Conservation (phyloP, 192 early-diverging fungal species). For the Backusella morwellensis region DNA sequence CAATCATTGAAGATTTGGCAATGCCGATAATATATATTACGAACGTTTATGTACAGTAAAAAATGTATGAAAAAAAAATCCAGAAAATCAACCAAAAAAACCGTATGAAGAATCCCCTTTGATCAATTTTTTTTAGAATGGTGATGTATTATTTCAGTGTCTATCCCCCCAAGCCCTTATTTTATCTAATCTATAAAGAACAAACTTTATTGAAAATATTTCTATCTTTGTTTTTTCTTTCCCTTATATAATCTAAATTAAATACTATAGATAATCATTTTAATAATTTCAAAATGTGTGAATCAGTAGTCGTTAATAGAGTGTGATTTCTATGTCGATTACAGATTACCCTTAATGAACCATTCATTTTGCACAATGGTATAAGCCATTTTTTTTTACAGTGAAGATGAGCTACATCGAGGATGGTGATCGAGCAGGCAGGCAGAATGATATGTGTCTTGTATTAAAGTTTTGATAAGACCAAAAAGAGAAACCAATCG, state of each 20-base stretch:
- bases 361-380: not conserved
- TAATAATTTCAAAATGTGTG: not conserved
- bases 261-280: not conserved
- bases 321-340: not conserved
- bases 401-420: not conserved
- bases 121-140: not conserved
- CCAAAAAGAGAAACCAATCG: not conserved
- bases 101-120: not conserved
- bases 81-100: not conserved
- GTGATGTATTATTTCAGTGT: not conserved
- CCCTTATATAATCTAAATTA: not conserved
- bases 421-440: not conserved
- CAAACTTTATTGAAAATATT: not conserved
- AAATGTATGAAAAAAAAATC: not conserved
- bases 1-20: conserved; percentile 76
- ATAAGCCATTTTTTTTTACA: not conserved
- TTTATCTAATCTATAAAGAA: not conserved
- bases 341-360: not conserved
- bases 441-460: not conserved
- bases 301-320: not conserved
- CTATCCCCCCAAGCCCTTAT: not conserved
- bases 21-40: conserved; percentile 44
- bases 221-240: not conserved
- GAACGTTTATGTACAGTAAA: not conserved
- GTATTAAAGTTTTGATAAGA: not conserved